Base-by-base conservation (phyloP, 2,329 filamentous ascomycete species). In the Falciphora oryzae region DNA sequence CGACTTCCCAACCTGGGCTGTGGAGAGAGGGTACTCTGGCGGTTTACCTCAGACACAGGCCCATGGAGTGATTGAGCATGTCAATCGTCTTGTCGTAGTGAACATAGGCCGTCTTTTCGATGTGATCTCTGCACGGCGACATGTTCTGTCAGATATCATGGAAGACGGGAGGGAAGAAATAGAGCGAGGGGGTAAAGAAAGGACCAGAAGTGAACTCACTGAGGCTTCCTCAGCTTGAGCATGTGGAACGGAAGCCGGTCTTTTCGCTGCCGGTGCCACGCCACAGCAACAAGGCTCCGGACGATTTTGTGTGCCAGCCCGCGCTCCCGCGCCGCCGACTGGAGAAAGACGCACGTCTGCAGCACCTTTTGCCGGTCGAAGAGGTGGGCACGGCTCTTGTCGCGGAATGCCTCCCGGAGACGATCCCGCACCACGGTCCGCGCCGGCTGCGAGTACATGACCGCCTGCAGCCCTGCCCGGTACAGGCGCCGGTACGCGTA, bases 1-100 rank as follows among this genome's bases (percentile, higher is more conserved):
- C 18, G 18, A 22, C 16, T 50, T 16, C 38, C 38, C 38, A 8
- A 2, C 38, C 4, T 22, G 8, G 16, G 38, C 38, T 6, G 38
- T 11, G 38, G 16, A 22, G 16, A 18, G 16, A 14, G 18, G 38
- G 11, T 35, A n/a, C 16, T 5, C 38, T 50, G 16, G 16, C 38
- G 38, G 1, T 50, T 78, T 73, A 85, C 65, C 84, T 81, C 65
- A 89, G 73, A 71, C 88, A 90, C 57, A 91, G 72, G 1, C 84
- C 84, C 87, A 93, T 88, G 8, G 82, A 87, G 72, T 89, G 85
- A 71, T 93, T 93, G 64, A 93, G 78, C 89, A 90, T 90, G 25
- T 80, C 81, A 61, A 93, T 73, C 10, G 88, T 91, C 77, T 84
- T 84, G 64, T 92, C 83, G 72, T 90, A 91, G 70, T 89, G 84